Evolutionary conservation across 2,329 filamentous ascomycete genomes (phyloP).

Genomic region (Fusarium verticillioides): DNA sequence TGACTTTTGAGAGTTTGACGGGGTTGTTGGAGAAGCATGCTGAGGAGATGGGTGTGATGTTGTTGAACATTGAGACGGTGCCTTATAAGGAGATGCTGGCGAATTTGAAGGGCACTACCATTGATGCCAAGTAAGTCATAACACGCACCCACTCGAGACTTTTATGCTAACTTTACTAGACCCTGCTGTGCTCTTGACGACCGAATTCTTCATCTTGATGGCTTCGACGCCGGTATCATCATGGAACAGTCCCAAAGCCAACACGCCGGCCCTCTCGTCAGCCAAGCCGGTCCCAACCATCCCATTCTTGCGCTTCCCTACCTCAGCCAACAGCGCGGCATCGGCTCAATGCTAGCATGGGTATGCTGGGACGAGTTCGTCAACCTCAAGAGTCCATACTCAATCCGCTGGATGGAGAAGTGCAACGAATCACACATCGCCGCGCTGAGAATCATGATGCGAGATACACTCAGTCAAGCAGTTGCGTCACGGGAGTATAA

Average conservation of each 20-base stretch:
- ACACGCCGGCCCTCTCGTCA: not conserved
- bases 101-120: not conserved
- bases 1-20: slow-evolving; percentile 11
- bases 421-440: slow-evolving; percentile 19
- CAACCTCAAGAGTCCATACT: slow-evolving; percentile 14
- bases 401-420: slow-evolving; percentile 24
- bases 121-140: slow-evolving; percentile 1
- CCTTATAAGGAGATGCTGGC: slow-evolving; percentile 11
- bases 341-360: slow-evolving; percentile 16
- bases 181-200: slow-evolving; percentile 1
- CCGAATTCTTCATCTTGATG: slow-evolving; percentile 9
- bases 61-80: slow-evolving; percentile 10
- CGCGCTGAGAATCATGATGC: slow-evolving; percentile 8
- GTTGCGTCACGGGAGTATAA: not conserved
- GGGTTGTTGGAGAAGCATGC: slow-evolving; percentile 3
- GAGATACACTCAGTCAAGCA: slow-evolving; percentile 5
- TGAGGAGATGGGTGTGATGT: slow-evolving; percentile 15
- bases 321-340: slow-evolving; percentile 5
- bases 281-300: not conserved
- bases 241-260: slow-evolving; percentile 19
- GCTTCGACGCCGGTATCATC: slow-evolving; percentile 19
- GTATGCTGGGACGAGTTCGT: slow-evolving; percentile 26
- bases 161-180: not conserved
- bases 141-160: fast-evolving
- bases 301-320: slow-evolving; percentile 9